A percentile compares a stretch with the other conserved stretches of the same genome.
Conservation (phyloP, 306 rosid species). For the Vicia faba region DNA sequence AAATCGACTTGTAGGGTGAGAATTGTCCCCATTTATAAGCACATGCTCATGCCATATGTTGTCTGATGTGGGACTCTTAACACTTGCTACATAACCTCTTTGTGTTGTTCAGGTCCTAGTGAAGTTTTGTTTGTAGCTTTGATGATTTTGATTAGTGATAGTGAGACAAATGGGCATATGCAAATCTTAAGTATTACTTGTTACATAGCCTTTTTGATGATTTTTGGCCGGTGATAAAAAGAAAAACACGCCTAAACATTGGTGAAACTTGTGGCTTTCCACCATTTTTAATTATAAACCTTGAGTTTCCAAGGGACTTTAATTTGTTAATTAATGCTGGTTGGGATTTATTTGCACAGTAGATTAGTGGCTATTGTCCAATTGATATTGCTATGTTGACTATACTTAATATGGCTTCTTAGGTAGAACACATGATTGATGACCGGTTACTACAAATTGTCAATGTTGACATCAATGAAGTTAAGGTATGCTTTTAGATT, state of each 20-base stretch:
- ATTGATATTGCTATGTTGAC: constrained; percentile 38
- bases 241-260: constrained; percentile 20
- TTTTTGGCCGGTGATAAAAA: constrained; percentile 13
- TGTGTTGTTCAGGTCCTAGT: constrained; percentile 13
- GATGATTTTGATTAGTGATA: constrained; percentile 18
- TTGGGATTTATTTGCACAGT: not conserved
- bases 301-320: constrained; percentile 13
- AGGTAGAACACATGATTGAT: constrained; percentile 74
- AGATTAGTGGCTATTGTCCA: constrained; percentile 25
- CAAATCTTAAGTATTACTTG: constrained; percentile 20
- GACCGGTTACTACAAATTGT: constrained; percentile 58
- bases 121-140: constrained; percentile 22
- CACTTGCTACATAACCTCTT: not conserved
- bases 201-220: constrained; percentile 18
- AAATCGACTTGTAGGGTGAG: too few relatives aligned
- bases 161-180: not conserved
- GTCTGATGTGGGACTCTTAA: too few relatives aligned
- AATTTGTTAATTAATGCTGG: constrained; percentile 20
- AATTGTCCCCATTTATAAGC: too few relatives aligned
- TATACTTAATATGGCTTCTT: constrained; percentile 40
- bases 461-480: constrained; percentile 66
- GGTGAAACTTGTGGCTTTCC: constrained; percentile 31
- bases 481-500: constrained; percentile 57
- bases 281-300: constrained; percentile 20
- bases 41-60: too few relatives aligned